Conservation (phyloP, 2,329 filamentous ascomycete genomes). For the Cladosporium sp. region DNA sequence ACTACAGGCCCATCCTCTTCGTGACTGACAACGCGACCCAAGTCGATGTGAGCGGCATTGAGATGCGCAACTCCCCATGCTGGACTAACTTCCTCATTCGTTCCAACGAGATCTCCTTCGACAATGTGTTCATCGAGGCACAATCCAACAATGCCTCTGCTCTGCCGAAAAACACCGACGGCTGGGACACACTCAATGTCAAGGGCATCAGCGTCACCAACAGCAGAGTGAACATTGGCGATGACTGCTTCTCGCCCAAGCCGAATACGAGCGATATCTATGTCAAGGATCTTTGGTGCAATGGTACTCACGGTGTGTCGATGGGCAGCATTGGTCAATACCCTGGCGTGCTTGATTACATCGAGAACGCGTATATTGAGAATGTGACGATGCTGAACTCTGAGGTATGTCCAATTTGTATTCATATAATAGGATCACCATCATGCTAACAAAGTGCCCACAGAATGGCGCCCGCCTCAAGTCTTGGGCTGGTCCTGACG, state of each 20-base stretch:
- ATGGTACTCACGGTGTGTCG: conserved; percentile 48
- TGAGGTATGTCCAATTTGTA: conserved; percentile 26
- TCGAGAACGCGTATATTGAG: conserved; percentile 45
- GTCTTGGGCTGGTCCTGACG: conserved; percentile 55
- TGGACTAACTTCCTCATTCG: conserved; percentile 62
- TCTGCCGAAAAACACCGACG: conserved; percentile 57
- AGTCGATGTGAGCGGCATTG: conserved; percentile 54
- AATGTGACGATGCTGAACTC: conserved; percentile 42
- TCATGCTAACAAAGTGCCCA: conserved; percentile 19
- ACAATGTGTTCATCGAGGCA: conserved; percentile 52
- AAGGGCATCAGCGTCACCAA: conserved; percentile 45
- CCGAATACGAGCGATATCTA: conserved; percentile 56
- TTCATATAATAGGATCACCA: conserved; percentile 36
- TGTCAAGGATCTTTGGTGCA: conserved; percentile 51
- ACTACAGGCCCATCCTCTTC: conserved; percentile 57
- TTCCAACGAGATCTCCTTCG: conserved; percentile 52
- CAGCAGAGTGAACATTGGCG: conserved; percentile 43
- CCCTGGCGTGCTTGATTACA: conserved; percentile 45
- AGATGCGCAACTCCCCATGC: conserved; percentile 58
- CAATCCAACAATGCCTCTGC: conserved; percentile 45
- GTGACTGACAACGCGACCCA: conserved; percentile 59
- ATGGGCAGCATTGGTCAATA: conserved; percentile 52
- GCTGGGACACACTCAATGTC: conserved; percentile 58
- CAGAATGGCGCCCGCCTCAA: conserved; percentile 45
- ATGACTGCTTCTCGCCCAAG: conserved; percentile 57